Conservation (phyloP, 768 basidiomycete genomes). For the Sistotremastrum niveocremeum region DNA sequence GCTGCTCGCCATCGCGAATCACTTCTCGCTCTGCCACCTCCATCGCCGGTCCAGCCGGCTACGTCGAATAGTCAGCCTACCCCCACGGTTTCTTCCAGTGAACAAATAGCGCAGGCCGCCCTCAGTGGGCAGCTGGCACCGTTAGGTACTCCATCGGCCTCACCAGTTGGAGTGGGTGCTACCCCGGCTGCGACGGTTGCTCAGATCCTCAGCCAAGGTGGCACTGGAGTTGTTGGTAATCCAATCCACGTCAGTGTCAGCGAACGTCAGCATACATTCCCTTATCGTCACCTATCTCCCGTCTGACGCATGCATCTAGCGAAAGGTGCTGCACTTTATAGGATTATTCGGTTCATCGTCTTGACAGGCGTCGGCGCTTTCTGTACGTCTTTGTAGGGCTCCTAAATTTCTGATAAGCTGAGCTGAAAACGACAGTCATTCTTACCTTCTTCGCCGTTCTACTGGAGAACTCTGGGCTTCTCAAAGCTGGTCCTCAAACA, state of each 20-base stretch:
- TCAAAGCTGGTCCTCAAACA: conserved; percentile 76
- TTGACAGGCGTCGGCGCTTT: conserved; percentile 44
- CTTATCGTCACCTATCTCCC: conserved; percentile 5
- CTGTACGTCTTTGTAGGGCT: conserved; percentile 32
- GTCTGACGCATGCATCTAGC: conserved; percentile 27
- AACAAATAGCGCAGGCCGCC: conserved; percentile 28
- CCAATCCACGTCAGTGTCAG: conserved; percentile 75
- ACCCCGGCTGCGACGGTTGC: not conserved
- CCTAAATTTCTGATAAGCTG: not conserved
- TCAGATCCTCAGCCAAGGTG: conserved; percentile 22
- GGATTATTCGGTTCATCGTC: conserved; percentile 49
- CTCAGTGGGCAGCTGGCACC: conserved; percentile 17
- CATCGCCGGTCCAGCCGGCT: conserved; percentile 3
- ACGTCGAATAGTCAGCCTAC: not conserved
- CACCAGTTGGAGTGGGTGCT: conserved; percentile 3
- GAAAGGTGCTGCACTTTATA: conserved; percentile 52
- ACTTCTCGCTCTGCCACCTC: conserved; percentile 29
- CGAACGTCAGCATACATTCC: conserved; percentile 44
- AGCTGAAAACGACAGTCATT: conserved; percentile 34
- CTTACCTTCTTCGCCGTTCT: conserved; percentile 79
- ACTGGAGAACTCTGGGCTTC: conserved; percentile 84
- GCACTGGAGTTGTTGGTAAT: conserved; percentile 28
- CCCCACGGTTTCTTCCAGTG: conserved; percentile 21
- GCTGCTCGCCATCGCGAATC: conserved; percentile 62
- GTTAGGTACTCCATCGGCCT: conserved; percentile 11